phyloP scores from a whole-genome alignment of 768 basidiomycete genomes.

The Roridomyces roridus region DNA sequence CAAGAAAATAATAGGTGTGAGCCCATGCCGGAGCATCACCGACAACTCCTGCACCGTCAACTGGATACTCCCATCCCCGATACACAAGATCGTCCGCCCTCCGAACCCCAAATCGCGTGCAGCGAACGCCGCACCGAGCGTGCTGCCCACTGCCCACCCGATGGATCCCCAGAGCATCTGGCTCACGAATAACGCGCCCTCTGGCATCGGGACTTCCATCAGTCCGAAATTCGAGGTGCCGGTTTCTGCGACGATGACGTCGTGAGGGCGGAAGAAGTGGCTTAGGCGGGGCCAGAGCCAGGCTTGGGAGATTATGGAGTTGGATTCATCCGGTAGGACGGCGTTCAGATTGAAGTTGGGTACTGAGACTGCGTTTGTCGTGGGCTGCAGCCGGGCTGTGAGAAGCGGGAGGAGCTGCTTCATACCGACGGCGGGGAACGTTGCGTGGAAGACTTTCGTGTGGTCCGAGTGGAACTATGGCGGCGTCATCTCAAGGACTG shows the following conservation, averaged over 20 bases:
- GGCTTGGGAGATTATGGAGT: constrained; percentile 68
- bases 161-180: constrained; percentile 93
- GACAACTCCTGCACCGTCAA: constrained; percentile 84
- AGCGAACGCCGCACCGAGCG: constrained; percentile 82
- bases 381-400: constrained; percentile 54
- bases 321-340: constrained; percentile 55
- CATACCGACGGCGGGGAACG: constrained; percentile 74
- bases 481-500: not conserved
- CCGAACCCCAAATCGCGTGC: constrained; percentile 65
- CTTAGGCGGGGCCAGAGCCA: constrained; percentile 87
- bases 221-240: constrained; percentile 90
- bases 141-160: constrained; percentile 71
- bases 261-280: constrained; percentile 71
- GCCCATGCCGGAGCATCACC: constrained; percentile 74
- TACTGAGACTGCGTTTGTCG: constrained; percentile 51
- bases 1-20: constrained; percentile 85
- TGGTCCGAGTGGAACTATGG: constrained; percentile 77
- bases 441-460: constrained; percentile 68
- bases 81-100: constrained; percentile 81
- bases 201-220: constrained; percentile 61
- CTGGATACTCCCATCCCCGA: constrained; percentile 85
- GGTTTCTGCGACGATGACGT: constrained; percentile 89
- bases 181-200: constrained; percentile 51
- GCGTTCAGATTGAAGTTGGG: constrained; percentile 42
- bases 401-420: constrained; percentile 79